Base-by-base conservation (phyloP, 176 grass and related monocot species). In the Typha latifolia region DNA sequence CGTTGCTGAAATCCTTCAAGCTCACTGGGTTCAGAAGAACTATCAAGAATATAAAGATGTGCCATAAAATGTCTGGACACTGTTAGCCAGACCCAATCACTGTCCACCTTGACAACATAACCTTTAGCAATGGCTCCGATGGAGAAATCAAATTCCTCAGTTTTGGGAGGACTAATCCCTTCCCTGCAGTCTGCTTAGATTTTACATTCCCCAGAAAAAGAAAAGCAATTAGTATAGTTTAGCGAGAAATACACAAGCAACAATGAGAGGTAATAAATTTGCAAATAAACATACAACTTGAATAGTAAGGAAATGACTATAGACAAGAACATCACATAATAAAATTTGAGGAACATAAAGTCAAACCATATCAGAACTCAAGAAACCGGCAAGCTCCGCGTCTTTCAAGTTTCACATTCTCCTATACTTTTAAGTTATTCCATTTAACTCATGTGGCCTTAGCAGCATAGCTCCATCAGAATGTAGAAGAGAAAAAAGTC, bases 1-100 rank as follows among this genome's bases (percentile, higher is more conserved):
- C 77, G 66, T 49, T 87, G 76, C 62, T 86, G 85, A 82, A 97
- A 97, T 51, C 84, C 77, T 69, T 86, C 57, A 63, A 97, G 69
- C 55, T 97, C 85, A 0, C 61, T 53, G 3, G 88, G 88, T 70
- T 97, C 85, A 10, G 59, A 77, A 64, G 93, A 97, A 82, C 79
- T 89, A 82, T 97, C 85, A n/a, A 97, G 88, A 81, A 97, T 68
- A 84, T 79, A 97, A 51, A 97, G 57, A 73, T 97, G 72, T 19
- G 93, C 88, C 79, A 77, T 92, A 69, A 84, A 62, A 75, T 77
- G 75, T 87, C 85, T 86, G 64, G 93, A 89, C 73, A 97, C 72
- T 66, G 78, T 89, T 78, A 92, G 68, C 93, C 82, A 89, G 66
- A 81, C 61, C 93, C 93, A 97, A 57, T 97, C 93, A 23, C 53